Base-by-base conservation (phyloP, 768 basidiomycete genomes). In the Serpula lacrymans region DNA sequence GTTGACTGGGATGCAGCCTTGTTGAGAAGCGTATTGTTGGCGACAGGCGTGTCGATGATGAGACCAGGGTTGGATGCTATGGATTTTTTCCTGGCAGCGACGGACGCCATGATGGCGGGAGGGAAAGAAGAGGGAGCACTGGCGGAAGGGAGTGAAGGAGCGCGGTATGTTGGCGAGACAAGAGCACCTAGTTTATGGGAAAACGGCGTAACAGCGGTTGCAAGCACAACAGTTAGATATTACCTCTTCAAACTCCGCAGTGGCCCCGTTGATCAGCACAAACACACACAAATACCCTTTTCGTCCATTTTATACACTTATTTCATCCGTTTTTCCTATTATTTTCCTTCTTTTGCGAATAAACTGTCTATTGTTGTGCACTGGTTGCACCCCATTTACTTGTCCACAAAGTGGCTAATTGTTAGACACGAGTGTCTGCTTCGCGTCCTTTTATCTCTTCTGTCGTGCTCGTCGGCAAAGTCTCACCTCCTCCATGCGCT, bases 1-100 rank as follows among this genome's bases (percentile, higher is more conserved):
- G 88, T 84, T 10, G 84, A 85, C 54, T 83, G 77, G 37, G 86
- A 84, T n/a, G 90, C 88, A 35, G 87, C 74, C 65, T 91, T 89
- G 70, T 92, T 92, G 72, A 92, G 88, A 46, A 89, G 83, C 36
- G 84, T 89, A 71, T 86, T 89, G 58, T 81, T 80, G 52, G 80
- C 78, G 53, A 82, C 73, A 30, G 85, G 84, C 12, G 77, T 77
- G 62, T 89, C 88, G 60, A 86, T 84, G 33, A 78, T 70, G 43
- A 85, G 70, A 54, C 71, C 77, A 37, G 75, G 66, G 53, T 69
- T 77, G 44, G 83, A 80, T 42, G 78, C 72, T 52, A 87, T 77
- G 41, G 84, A 86, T 67, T 86, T 88, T 80, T 86, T 88, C 56
- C 88, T 81, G 63, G 73, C 80, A 54, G 83, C 74, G 63, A 72